These are phyloP conservation scores for Acanthamoeba royreba DNA, from an alignment of 208 protist genomes.

Conservation along the genomic window DNA sequence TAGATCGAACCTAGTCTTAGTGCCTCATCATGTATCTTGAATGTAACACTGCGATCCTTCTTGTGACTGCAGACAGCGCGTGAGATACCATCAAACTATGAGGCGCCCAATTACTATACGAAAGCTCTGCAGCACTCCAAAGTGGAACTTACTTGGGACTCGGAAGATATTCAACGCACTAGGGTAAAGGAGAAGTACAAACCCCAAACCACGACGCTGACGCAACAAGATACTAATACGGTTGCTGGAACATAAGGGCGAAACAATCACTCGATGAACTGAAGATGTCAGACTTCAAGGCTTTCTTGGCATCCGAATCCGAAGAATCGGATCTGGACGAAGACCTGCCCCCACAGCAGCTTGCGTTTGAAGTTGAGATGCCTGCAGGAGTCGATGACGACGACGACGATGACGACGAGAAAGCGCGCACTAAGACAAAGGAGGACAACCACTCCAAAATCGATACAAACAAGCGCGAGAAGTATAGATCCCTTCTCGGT, in stretches of 20 bases:
- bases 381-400: neutral
- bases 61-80: neutral
- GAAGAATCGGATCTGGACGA: constrained; percentile 56
- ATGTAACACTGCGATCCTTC: neutral
- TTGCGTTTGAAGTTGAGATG: constrained; percentile 30
- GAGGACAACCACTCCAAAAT: neutral
- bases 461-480: neutral
- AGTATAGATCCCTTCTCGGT: neutral
- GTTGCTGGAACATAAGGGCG: neutral
- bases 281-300: constrained; percentile 60
- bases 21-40: neutral
- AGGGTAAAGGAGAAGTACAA: neutral
- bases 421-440: neutral
- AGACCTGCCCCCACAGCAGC: neutral
- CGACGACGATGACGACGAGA: neutral
- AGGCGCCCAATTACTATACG: constrained; percentile 54
- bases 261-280: constrained; percentile 16
- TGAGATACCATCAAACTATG: constrained; percentile 56
- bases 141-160: constrained; percentile 79
- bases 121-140: constrained; percentile 70
- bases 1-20: neutral
- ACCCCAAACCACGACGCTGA: too few species aligned
- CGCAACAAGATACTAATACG: neutral
- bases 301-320: constrained; percentile 63
- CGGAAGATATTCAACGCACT: constrained; percentile 47